These are phyloP conservation scores for Jatropha podagrica DNA, from an alignment of 441 rosid genomes.

Conservation along the genomic window DNA sequence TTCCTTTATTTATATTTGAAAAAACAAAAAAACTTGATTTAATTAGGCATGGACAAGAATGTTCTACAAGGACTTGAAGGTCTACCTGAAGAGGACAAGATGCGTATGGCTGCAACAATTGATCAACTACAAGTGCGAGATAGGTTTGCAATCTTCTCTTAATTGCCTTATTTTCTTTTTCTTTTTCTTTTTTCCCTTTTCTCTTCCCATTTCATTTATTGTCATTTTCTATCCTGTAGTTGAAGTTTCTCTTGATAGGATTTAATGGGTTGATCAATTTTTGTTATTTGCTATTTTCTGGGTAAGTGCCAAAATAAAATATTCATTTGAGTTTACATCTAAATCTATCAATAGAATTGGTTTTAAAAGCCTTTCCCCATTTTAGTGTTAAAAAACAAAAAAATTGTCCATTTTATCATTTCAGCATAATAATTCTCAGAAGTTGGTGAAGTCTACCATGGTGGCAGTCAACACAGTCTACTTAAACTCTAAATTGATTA, in stretches of 20 bases:
- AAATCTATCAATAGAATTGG: not conserved
- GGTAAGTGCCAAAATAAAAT: not conserved
- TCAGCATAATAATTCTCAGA: too few species aligned
- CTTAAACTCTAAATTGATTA: too few species aligned
- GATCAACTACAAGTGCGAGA: slow-evolving; percentile 95
- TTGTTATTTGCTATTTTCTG: not conserved
- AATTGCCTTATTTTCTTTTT: not conserved
- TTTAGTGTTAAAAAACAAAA: too few species aligned
- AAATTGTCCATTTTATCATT: too few species aligned
- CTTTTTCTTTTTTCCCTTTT: not conserved
- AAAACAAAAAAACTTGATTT: too few species aligned
- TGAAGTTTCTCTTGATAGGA: not conserved
- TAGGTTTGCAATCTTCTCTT: slow-evolving; percentile 43
- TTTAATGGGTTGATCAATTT: not conserved
- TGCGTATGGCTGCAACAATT: slow-evolving; percentile 70
- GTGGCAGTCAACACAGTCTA: too few species aligned
- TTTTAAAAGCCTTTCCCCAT: not conserved
- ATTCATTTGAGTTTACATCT: not conserved
- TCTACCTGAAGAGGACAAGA: slow-evolving; percentile 76
- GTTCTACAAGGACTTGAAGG: slow-evolving; percentile 80
- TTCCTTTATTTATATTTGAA: too few species aligned
- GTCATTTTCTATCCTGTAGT: not conserved
- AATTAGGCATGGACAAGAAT: slow-evolving; percentile 65
- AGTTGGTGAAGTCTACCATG: too few species aligned
- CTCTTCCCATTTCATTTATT: not conserved